These are phyloP conservation scores for Penicillium paxilli DNA, from an alignment of 495 filamentous ascomycete species.

Conservation along the genomic window DNA sequence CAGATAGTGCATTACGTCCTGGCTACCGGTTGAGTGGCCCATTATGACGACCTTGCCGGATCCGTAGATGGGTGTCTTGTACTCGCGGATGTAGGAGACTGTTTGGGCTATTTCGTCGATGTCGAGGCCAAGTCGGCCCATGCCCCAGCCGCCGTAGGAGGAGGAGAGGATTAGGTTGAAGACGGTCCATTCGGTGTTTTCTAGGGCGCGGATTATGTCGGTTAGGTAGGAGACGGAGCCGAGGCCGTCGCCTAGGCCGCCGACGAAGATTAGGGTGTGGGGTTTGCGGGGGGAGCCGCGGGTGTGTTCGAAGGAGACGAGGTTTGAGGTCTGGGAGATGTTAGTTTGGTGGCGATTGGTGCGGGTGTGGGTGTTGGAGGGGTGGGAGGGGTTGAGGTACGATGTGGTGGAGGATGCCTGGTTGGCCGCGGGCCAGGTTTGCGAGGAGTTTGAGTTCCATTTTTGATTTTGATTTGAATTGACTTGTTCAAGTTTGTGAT, in stretches of 20 bases:
- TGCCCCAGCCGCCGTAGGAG: conserved; percentile 72
- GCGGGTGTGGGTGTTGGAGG: not conserved
- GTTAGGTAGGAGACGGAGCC: conserved; percentile 58
- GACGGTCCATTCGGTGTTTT: conserved; percentile 56
- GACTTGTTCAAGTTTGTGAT: no score
- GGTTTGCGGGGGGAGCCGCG: conserved; percentile 23
- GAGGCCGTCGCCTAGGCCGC: conserved; percentile 66
- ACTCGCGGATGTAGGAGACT: conserved; percentile 61
- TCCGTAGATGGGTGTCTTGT: conserved; percentile 26
- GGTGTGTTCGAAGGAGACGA: conserved; percentile 31
- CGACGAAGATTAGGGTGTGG: conserved; percentile 29
- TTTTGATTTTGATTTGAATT: conserved; percentile 2
- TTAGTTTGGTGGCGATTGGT: not conserved
- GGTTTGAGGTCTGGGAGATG: conserved; percentile 17
- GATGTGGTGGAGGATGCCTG: conserved; percentile 29
- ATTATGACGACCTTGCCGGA: conserved; percentile 42
- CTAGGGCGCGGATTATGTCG: conserved; percentile 47
- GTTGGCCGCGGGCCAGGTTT: conserved; percentile 21
- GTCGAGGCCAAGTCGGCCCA: conserved; percentile 61
- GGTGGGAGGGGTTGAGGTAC: conserved; percentile 6
- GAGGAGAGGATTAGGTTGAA: conserved; percentile 57
- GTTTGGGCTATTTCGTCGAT: conserved; percentile 64
- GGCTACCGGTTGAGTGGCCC: conserved; percentile 84
- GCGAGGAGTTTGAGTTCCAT: conserved; percentile 26
- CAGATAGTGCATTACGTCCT: conserved; percentile 79